These are phyloP conservation scores for Ogataea parapolymorpha DNA, from an alignment of 805 yeast species.

Conservation along the genomic window DNA sequence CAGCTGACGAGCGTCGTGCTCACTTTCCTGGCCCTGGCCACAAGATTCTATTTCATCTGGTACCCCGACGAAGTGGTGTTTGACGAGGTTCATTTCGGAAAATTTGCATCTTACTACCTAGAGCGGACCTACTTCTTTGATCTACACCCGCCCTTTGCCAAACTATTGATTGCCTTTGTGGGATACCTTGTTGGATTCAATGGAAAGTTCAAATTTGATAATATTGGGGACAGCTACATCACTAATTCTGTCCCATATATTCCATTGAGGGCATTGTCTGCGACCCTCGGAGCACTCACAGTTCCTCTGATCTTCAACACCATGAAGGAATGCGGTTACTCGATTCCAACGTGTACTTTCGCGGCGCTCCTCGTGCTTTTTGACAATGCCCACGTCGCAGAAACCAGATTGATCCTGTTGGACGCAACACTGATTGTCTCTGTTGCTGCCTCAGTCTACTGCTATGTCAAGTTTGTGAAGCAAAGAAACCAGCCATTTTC, in stretches of 20 bases:
- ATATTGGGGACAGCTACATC: slow-evolving; percentile 79
- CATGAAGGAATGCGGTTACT: slow-evolving; percentile 78
- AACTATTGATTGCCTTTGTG: slow-evolving; percentile 81
- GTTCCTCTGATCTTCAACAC: slow-evolving; percentile 83
- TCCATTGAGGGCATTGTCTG: slow-evolving; percentile 76
- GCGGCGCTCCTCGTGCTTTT: slow-evolving; percentile 74
- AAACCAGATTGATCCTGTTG: slow-evolving; percentile 83
- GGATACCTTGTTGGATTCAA: slow-evolving; percentile 89
- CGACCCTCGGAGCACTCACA: slow-evolving; percentile 75
- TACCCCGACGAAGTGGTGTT: slow-evolving; percentile 75
- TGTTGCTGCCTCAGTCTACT: slow-evolving; percentile 75
- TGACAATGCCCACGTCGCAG: slow-evolving; percentile 88
- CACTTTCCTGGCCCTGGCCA: slow-evolving; percentile 42
- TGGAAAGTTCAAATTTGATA: slow-evolving; percentile 90
- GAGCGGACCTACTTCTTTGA: slow-evolving; percentile 93
- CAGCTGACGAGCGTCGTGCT: slow-evolving; percentile 35
- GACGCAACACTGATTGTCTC: slow-evolving; percentile 87
- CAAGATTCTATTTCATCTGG: slow-evolving; percentile 61
- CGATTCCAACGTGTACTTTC: slow-evolving; percentile 73
- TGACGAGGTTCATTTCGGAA: slow-evolving; percentile 86
- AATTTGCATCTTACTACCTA: slow-evolving; percentile 79
- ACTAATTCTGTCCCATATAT: slow-evolving; percentile 81
- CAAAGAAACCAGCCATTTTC: slow-evolving; percentile 67
- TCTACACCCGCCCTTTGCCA: slow-evolving; percentile 97
- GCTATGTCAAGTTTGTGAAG: slow-evolving; percentile 75